Base-by-base conservation (phyloP, 2,329 filamentous ascomycete species). In the Exserohilum rostratum region DNA sequence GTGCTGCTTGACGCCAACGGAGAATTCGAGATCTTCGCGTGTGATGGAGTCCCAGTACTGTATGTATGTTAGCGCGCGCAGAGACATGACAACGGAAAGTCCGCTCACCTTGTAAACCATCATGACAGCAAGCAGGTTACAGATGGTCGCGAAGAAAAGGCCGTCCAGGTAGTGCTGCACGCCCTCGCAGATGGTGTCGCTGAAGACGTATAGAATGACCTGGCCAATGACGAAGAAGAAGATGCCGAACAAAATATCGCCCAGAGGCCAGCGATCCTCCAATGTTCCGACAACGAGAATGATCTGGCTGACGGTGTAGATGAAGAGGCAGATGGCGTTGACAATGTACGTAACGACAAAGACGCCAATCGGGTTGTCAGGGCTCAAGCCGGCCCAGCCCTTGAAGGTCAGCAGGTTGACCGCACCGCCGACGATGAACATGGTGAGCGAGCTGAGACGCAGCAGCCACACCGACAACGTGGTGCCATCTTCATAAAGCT, bases 11-110 rank as follows among this genome's bases (percentile, higher is more conserved):
- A 91, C 91, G 62, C 93, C 93, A 45, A 99, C 95, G 2, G 92
- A 96, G 78, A 99, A 99, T 75, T 99, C 95, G 63, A 99, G 88
- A 75, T 99, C 95, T 78, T 99, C 95, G 72, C 90, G 92, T 18
- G 95, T 99, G 76, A 99, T 99, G 13, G 93, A 97, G 73, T 99
- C 95, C 95, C 95, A 99, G 82, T 96, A 99, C 92, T 95, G 53
- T 58, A 53, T 45, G 27, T 15, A 9, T 18, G 57, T 71, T 60
- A 70, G 67, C 53, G 35, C 27, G 29, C 10, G 27, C 37, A 30
- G 18, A 47, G 22, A 45, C 9, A 11, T 7, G 30, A 3, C 10
- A 44, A 39, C 29, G 45, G n/a, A 4, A 7, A 42, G 15, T 15
- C n/a, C 11, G 50, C 79, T 59, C 77, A 88, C 91, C 89, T 99